A percentile compares a stretch with the other conserved stretches of the same genome.
Evolutionary conservation across 2,329 filamentous ascomycete genomes (phyloP).

Genomic region (Thelonectria olida): DNA sequence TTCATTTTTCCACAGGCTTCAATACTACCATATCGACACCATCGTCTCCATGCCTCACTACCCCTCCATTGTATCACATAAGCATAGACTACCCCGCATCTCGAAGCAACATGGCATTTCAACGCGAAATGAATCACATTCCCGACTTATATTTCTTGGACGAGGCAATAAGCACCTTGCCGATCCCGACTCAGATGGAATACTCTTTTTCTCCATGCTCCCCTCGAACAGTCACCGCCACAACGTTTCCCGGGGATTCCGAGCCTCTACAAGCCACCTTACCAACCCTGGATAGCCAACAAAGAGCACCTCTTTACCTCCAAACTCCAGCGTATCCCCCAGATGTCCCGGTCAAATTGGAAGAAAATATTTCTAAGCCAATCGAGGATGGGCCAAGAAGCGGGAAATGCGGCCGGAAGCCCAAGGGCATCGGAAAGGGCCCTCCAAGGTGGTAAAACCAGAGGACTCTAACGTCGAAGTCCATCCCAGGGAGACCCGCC

Average conservation of each 20-base stretch:
- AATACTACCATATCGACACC: conserved; percentile 13
- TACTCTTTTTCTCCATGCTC: no score
- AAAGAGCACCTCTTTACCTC: conserved; percentile 19
- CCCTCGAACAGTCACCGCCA: no score
- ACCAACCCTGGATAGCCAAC: background rate
- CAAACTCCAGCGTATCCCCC: conserved; percentile 24
- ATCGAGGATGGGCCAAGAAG: conserved; percentile 19
- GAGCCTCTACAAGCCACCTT: background rate
- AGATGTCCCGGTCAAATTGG: conserved; percentile 19
- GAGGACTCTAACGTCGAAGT: conserved; percentile 35
- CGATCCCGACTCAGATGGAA: no score
- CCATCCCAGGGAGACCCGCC: conserved; percentile 35
- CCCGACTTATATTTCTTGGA: no score
- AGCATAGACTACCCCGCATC: conserved; percentile 35
- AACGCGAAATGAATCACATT: no score
- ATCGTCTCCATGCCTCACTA: conserved; percentile 26
- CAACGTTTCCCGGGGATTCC: no score
- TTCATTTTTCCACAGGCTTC: conserved; percentile 8
- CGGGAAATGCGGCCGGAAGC: conserved; percentile 42
- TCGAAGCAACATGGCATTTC: no score
- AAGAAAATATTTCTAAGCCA: background rate
- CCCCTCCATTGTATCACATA: conserved; percentile 32
- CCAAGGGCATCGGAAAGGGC: conserved; percentile 28
- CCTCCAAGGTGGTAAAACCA: conserved; percentile 11
- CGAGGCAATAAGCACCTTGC: no score